A percentile compares a stretch with the other conserved stretches of the same genome.
phyloP scores from a whole-genome alignment of 345 rosid genomes.

The Sonneratia caseolaris region DNA sequence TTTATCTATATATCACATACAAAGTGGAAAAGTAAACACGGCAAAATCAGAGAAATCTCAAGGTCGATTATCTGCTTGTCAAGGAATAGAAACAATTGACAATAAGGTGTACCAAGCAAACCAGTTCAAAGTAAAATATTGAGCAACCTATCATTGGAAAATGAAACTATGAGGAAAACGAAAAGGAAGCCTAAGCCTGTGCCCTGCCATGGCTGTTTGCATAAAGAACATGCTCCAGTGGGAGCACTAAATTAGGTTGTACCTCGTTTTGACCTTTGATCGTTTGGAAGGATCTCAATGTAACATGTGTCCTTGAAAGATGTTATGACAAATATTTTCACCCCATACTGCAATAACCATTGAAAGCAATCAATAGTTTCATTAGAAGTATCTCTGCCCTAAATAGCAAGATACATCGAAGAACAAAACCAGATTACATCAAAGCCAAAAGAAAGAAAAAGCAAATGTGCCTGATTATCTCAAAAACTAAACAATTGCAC shows the following conservation, averaged over 20 bases:
- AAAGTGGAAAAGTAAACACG: not conserved
- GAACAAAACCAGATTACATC: not conserved
- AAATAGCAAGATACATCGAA: not conserved
- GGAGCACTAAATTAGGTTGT: conserved; percentile 6
- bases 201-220: not conserved
- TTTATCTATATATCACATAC: not conserved
- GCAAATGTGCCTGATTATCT: not conserved
- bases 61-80: not conserved
- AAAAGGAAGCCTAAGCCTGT: not conserved
- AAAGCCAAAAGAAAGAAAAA: not conserved
- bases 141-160: not conserved
- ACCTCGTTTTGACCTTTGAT: conserved; percentile 45
- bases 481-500: not conserved
- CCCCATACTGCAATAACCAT: conserved; percentile 41
- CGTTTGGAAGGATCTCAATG: conserved; percentile 47
- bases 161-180: not conserved
- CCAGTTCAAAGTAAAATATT: not conserved
- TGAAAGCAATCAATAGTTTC: not conserved
- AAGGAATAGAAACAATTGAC: not conserved
- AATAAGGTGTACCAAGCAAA: not conserved
- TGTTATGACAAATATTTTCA: conserved; percentile 49
- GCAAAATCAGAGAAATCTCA: not conserved
- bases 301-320: conserved; percentile 62
- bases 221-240: not conserved
- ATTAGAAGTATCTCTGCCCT: not conserved